Percentiles rank a stretch among this genome's conserved stretches.
phyloP scores from a whole-genome alignment of 2,329 filamentous ascomycete genomes.

The Raffaelea albimanens region DNA sequence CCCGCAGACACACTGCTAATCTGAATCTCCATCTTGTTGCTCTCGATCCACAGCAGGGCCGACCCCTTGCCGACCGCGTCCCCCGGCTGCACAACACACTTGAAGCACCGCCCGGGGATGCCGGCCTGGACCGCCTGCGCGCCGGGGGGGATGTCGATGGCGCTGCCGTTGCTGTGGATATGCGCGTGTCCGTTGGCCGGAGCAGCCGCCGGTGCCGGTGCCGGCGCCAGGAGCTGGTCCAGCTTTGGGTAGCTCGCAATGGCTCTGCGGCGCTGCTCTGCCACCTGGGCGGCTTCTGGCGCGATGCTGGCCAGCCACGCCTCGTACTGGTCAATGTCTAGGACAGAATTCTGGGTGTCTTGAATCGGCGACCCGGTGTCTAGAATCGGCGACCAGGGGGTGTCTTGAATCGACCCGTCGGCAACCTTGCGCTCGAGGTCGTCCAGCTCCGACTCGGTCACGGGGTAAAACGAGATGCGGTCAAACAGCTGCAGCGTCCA shows the following conservation, averaged over 20 bases:
- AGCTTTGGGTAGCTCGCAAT: background rate
- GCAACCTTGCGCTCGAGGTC: slow-evolving; percentile 16
- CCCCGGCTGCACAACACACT: background rate
- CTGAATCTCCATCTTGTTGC: slow-evolving; percentile 6
- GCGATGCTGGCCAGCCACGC: slow-evolving; percentile 20
- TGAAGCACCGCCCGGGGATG: slow-evolving; percentile 3
- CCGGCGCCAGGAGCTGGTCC: background rate
- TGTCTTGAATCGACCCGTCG: no score
- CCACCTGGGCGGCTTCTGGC: background rate
- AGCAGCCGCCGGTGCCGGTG: background rate
- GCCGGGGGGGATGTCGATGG: background rate
- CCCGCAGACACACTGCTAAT: background rate
- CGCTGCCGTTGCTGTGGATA: background rate
- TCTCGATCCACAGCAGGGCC: slow-evolving; percentile 2
- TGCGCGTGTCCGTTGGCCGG: background rate
- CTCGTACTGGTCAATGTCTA: slow-evolving; percentile 21
- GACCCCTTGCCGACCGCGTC: background rate
- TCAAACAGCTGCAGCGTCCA: slow-evolving; percentile 51
- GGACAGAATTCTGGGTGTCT: no score
- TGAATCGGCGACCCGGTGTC: no score
- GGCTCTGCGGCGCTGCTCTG: background rate
- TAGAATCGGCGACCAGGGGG: no score
- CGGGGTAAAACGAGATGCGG: slow-evolving; percentile 43
- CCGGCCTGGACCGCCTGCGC: background rate
- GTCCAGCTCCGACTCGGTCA: slow-evolving; percentile 41